Conservation (phyloP, 306 rosid species). For the Sesbania bispinosa region DNA sequence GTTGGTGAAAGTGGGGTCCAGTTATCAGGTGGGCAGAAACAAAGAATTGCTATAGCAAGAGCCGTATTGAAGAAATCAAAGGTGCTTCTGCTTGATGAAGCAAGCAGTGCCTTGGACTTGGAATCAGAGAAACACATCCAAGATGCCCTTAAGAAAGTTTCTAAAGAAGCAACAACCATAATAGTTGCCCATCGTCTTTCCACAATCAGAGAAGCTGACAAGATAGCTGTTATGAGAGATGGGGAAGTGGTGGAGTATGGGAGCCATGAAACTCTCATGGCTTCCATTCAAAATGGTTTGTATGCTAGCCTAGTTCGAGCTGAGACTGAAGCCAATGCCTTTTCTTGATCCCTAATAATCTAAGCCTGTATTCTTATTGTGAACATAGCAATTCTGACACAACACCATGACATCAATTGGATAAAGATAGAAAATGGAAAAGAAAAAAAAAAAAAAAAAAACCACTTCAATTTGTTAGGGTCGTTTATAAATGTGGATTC, state of each 20-base stretch:
- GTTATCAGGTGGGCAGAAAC: slow-evolving; percentile 89
- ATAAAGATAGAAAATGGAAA: background rate
- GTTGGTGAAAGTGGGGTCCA: slow-evolving; percentile 84
- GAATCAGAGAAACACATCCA: slow-evolving; percentile 82
- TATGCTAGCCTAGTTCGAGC: slow-evolving; percentile 68
- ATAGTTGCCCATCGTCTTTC: slow-evolving; percentile 80
- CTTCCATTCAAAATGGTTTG: slow-evolving; percentile 52
- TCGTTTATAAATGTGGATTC: background rate
- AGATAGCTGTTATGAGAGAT: slow-evolving; percentile 67
- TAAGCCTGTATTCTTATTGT: background rate
- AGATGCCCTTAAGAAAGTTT: slow-evolving; percentile 52
- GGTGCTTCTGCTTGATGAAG: slow-evolving; percentile 80
- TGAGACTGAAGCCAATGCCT: slow-evolving; percentile 76
- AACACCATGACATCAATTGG: background rate
- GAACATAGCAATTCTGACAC: background rate
- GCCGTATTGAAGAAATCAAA: slow-evolving; percentile 78
- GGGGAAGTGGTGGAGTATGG: slow-evolving; percentile 75
- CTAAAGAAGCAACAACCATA: slow-evolving; percentile 60
- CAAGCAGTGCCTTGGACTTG: slow-evolving; percentile 86
- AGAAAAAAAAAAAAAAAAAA: background rate
- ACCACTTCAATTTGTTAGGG: background rate
- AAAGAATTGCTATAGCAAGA: slow-evolving; percentile 80
- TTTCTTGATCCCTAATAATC: slow-evolving; percentile 31
- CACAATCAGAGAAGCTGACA: slow-evolving; percentile 66
- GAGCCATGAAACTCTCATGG: slow-evolving; percentile 65